Conservation (phyloP, 2,329 filamentous ascomycete genomes). For the Aciculosporium take region DNA sequence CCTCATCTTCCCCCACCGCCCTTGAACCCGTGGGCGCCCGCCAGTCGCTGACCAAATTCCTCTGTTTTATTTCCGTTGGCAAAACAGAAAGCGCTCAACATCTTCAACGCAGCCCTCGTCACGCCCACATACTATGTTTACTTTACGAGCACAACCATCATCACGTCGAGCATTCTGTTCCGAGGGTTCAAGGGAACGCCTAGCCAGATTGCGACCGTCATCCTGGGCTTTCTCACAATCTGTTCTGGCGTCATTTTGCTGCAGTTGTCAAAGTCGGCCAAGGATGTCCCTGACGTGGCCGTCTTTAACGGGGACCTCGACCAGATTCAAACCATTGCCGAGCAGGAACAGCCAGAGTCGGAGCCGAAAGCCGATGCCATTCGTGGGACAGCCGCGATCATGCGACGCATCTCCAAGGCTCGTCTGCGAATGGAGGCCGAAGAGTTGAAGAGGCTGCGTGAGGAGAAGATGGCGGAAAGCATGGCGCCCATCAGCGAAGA, state of each 20-base stretch:
- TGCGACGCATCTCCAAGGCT: slow-evolving; percentile 64
- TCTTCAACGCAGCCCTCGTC: slow-evolving; percentile 93
- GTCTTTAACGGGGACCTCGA: slow-evolving; percentile 88
- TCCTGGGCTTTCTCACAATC: slow-evolving; percentile 87
- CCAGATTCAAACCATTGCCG: slow-evolving; percentile 87
- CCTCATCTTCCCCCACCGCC: too few species aligned
- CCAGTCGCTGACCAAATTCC: neutral
- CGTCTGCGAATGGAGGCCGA: slow-evolving; percentile 66
- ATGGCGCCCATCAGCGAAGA: slow-evolving; percentile 68
- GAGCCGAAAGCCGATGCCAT: slow-evolving; percentile 96
- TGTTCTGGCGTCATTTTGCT: slow-evolving; percentile 84
- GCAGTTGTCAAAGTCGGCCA: slow-evolving; percentile 95
- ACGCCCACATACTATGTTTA: slow-evolving; percentile 98
- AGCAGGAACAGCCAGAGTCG: slow-evolving; percentile 89
- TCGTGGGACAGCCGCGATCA: slow-evolving; percentile 74
- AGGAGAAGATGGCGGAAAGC: slow-evolving; percentile 58
- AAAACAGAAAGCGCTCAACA: slow-evolving; percentile 82
- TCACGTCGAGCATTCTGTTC: slow-evolving; percentile 86
- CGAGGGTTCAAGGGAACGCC: slow-evolving; percentile 82
- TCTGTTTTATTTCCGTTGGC: too few species aligned
- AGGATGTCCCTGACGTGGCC: slow-evolving; percentile 87
- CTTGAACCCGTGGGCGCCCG: too few species aligned
- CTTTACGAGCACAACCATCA: slow-evolving; percentile 90
- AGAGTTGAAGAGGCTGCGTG: slow-evolving; percentile 63
- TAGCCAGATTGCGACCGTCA: slow-evolving; percentile 69